These are phyloP conservation scores for Colletotrichum incanum DNA, from an alignment of 2,329 filamentous ascomycete species.

Conservation along the genomic window DNA sequence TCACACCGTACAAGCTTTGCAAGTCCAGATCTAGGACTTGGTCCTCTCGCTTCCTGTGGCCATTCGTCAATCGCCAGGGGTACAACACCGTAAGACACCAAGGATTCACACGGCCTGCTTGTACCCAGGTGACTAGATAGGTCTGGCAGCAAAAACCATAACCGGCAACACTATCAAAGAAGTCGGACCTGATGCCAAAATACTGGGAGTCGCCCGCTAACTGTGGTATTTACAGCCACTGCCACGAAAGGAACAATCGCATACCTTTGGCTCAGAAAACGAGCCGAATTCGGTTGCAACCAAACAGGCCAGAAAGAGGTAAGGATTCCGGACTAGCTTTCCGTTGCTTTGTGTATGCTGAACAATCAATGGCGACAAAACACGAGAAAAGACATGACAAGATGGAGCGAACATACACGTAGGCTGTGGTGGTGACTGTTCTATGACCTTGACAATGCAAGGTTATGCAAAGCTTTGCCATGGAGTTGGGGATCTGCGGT, in stretches of 20 bases:
- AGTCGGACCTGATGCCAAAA: too few relatives aligned
- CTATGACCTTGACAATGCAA: not conserved
- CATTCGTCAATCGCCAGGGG: not conserved
- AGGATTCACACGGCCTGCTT: not conserved
- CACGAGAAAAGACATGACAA: not conserved
- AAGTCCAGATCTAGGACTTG: not conserved
- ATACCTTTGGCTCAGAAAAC: not conserved
- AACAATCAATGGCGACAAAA: too few relatives aligned
- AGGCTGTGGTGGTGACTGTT: not conserved
- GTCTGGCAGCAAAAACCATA: not conserved
- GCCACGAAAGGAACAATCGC: not conserved
- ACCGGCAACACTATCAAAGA: not conserved
- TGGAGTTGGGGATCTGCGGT: too few relatives aligned
- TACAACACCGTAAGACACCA: not conserved
- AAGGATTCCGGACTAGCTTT: not conserved
- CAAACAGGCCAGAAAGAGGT: not conserved
- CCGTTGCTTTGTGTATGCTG: not conserved
- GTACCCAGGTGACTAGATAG: not conserved
- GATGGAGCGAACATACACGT: not conserved
- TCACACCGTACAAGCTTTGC: not conserved
- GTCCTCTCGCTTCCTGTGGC: not conserved
- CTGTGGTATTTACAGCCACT: not conserved
- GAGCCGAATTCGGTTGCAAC: not conserved
- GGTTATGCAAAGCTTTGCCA: too few relatives aligned
- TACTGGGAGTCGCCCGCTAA: not conserved